Conservation (phyloP, 129 eudicot genomes). For the Pseudognaphalium luteoalbum region DNA sequence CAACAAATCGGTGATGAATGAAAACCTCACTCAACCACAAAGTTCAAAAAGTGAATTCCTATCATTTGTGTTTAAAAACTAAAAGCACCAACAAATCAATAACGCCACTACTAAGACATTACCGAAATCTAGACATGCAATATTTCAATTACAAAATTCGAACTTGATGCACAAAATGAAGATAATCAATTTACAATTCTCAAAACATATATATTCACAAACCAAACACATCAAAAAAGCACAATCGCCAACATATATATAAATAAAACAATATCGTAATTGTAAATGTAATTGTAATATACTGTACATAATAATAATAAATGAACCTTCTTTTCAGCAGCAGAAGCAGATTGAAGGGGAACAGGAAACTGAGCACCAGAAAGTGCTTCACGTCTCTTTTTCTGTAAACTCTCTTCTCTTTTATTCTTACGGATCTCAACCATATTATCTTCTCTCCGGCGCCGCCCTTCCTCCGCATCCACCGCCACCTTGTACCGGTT, state of each 20-base stretch:
- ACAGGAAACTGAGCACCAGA: conserved; percentile 46
- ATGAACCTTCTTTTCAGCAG: conserved; percentile 59
- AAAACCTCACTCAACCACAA: too few relatives aligned
- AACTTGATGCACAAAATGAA: background rate
- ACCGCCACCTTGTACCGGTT: conserved; percentile 84
- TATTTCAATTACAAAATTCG: conserved; percentile 3
- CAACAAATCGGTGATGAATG: too few relatives aligned
- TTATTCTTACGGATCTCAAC: conserved; percentile 87
- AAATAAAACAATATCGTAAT: background rate
- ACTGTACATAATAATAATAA: background rate
- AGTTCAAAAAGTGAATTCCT: too few relatives aligned
- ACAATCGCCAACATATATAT: background rate
- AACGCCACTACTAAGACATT: too few relatives aligned
- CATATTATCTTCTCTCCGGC: conserved; percentile 85
- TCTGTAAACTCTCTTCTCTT: conserved; percentile 78
- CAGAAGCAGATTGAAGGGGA: conserved; percentile 44
- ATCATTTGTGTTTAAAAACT: too few relatives aligned
- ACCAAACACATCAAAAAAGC: conserved; percentile 16
- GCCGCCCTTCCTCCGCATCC: conserved; percentile 88
- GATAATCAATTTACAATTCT: background rate
- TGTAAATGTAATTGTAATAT: too few relatives aligned
- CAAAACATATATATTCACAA: background rate
- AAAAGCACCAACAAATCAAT: too few relatives aligned
- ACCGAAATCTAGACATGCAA: too few relatives aligned
- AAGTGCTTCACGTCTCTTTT: conserved; percentile 82